Conservation (phyloP, 768 basidiomycete genomes). For the Amylocystis lapponica region DNA sequence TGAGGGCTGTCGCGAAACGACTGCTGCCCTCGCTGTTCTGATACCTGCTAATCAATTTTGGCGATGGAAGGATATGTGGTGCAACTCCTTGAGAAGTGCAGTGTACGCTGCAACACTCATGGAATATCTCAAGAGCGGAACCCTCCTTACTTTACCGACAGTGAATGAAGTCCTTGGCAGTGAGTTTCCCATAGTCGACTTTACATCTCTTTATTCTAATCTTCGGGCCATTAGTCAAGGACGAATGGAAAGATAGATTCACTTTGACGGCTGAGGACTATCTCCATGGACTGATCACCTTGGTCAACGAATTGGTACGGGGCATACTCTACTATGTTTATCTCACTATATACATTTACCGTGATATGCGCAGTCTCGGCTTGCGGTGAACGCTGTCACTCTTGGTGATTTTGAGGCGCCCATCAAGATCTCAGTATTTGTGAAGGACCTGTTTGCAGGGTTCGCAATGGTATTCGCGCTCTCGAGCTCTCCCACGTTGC, state of each 20-base stretch:
- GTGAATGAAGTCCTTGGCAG: slow-evolving; percentile 58
- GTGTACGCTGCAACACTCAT: slow-evolving; percentile 63
- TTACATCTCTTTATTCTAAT: not conserved
- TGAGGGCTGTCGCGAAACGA: slow-evolving; percentile 46
- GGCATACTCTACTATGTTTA: slow-evolving; percentile 7
- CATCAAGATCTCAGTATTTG: slow-evolving; percentile 69
- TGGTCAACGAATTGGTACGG: slow-evolving; percentile 78
- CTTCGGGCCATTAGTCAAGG: slow-evolving; percentile 41
- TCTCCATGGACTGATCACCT: slow-evolving; percentile 69
- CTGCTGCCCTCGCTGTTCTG: slow-evolving; percentile 45
- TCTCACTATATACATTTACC: too few species aligned
- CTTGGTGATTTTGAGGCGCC: slow-evolving; percentile 77
- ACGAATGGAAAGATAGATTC: slow-evolving; percentile 65
- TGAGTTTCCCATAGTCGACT: slow-evolving; percentile 36
- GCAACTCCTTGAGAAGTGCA: slow-evolving; percentile 57
- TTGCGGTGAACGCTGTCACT: slow-evolving; percentile 79
- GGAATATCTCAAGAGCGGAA: slow-evolving; percentile 56
- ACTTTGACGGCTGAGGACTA: slow-evolving; percentile 71
- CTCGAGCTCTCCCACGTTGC: too few species aligned
- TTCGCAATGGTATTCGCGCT: slow-evolving; percentile 62
- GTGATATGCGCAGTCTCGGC: slow-evolving; percentile 48
- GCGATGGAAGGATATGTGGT: slow-evolving; percentile 85
- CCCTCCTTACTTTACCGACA: slow-evolving; percentile 50
- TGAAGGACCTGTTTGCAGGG: slow-evolving; percentile 77
- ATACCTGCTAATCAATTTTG: slow-evolving; percentile 73